Evolutionary conservation across 1,284 basidiomycete genomes (phyloP).

Genomic region (Bondarzewia mesenterica): DNA sequence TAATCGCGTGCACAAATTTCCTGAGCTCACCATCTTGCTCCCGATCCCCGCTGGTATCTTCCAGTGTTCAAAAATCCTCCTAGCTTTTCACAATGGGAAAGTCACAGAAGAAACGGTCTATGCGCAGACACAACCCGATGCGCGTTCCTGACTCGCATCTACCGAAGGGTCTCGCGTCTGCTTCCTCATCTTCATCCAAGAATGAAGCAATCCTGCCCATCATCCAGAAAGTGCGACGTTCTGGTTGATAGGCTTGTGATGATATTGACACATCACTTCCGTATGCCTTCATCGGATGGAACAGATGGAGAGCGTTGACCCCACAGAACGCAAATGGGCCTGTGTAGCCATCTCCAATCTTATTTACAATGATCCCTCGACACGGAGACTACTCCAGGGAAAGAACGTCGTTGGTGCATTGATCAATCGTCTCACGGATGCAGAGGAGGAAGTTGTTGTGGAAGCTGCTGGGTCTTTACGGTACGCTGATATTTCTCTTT

Average conservation of each 20-base stretch:
- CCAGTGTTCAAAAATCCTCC: no score
- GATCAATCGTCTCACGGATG: conserved; percentile 78
- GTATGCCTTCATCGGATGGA: conserved; percentile 1
- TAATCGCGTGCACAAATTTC: no score
- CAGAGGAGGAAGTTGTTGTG: conserved; percentile 78
- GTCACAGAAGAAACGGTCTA: conserved; percentile 73
- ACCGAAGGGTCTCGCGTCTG: conserved; percentile 67
- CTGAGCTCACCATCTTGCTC: no score
- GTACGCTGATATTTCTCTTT: conserved; percentile 30
- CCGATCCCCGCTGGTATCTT: no score
- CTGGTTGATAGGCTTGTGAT: not conserved
- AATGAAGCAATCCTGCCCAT: conserved; percentile 76
- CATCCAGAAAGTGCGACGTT: conserved; percentile 68
- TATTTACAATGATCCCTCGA: conserved; percentile 84
- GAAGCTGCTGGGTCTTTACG: conserved; percentile 82
- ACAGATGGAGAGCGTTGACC: conserved; percentile 69
- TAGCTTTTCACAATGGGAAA: no score
- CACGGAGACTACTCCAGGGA: conserved; percentile 79
- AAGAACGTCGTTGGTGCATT: conserved; percentile 85
- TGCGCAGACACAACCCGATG: conserved; percentile 85
- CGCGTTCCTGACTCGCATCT: conserved; percentile 87
- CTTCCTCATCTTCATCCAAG: conserved; percentile 64
- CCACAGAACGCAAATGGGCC: conserved; percentile 82
- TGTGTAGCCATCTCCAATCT: conserved; percentile 88
- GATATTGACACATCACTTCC: not conserved